Percentiles rank a stretch among this genome's conserved stretches.
Evolutionary conservation across 139 green algal genomes (phyloP).

Genomic region (Picochlorum costavermella): DNA sequence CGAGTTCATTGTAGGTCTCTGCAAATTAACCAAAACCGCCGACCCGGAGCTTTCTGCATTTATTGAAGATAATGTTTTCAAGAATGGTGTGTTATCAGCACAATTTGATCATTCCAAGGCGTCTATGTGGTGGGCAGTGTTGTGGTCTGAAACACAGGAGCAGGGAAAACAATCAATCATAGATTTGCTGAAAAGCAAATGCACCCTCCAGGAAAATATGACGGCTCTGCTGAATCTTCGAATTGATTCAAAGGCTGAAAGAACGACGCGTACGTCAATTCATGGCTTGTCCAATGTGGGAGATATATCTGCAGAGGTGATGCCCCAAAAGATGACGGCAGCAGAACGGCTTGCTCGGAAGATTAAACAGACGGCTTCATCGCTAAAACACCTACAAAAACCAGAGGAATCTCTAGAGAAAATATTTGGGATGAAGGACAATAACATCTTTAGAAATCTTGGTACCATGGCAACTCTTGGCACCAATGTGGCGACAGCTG

Average conservation of each 20-base stretch:
- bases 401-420: constrained; percentile 42
- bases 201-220: constrained; percentile 28
- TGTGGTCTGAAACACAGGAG: constrained; percentile 28
- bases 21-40: constrained; percentile 10
- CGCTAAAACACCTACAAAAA: constrained; percentile 20
- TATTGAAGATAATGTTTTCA: constrained; percentile 26
- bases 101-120: constrained; percentile 21
- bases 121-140: constrained; percentile 29
- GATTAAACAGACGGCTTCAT: constrained; percentile 15
- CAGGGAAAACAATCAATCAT: constrained; percentile 1
- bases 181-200: constrained; percentile 14
- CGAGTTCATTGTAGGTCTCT: constrained; percentile 10
- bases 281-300: not conserved
- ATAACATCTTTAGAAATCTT: constrained; percentile 53
- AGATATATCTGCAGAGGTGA: not conserved
- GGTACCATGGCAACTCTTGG: constrained; percentile 24
- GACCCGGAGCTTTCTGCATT: constrained; percentile 35
- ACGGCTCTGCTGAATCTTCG: constrained; percentile 22
- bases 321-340: not conserved
- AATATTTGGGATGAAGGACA: constrained; percentile 49
- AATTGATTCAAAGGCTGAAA: constrained; percentile 8
- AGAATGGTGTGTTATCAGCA: constrained; percentile 47
- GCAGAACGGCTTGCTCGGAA: constrained; percentile 20
- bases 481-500: constrained; percentile 10
- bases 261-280: not conserved